A percentile compares a stretch with the other conserved stretches of the same genome.
These are phyloP conservation scores for Papiliotrema terrestris DNA, from an alignment of 1,284 basidiomycete genomes.

Conservation along the genomic window DNA sequence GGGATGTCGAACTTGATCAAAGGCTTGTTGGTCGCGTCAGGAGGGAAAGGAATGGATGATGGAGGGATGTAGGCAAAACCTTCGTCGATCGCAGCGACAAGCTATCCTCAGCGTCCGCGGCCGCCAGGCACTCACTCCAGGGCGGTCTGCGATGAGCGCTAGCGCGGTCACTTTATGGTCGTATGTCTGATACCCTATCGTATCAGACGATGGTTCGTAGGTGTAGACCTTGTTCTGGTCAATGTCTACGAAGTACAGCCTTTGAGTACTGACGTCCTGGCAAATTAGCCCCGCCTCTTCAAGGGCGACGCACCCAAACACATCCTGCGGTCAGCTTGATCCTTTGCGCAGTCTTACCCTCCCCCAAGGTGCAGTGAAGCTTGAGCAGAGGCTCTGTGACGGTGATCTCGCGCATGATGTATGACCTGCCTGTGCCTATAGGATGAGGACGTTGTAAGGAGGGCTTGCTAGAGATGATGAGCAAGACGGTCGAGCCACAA, in stretches of 20 bases:
- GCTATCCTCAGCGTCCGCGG: constrained; percentile 2
- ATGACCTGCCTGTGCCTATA: too few relatives aligned
- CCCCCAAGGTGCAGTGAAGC: too few relatives aligned
- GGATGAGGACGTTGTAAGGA: too few relatives aligned
- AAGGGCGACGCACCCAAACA: too few relatives aligned
- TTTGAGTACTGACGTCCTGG: constrained; percentile 1
- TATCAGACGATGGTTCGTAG: constrained; percentile 5
- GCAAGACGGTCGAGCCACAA: too few relatives aligned
- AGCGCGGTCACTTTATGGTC: neutral
- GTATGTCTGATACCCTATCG: constrained; percentile 1
- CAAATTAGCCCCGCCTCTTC: too few relatives aligned
- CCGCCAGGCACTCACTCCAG: neutral
- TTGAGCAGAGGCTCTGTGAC: too few relatives aligned
- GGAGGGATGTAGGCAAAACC: constrained; percentile 9
- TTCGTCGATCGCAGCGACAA: constrained; percentile 10
- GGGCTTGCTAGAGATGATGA: too few relatives aligned
- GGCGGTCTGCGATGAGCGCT: neutral
- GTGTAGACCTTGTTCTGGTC: constrained; percentile 5
- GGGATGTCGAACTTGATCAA: neutral
- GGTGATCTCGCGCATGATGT: too few relatives aligned
- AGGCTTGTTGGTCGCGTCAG: neutral
- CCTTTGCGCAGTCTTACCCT: too few relatives aligned
- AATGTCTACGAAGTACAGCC: constrained; percentile 13
- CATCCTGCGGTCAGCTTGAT: too few relatives aligned
- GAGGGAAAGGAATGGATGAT: constrained; percentile 8